Evolutionary conservation across 768 basidiomycete genomes (phyloP), one percentile per base, ranked within the genome.

Genomic region (Mycena maculata): DNA sequence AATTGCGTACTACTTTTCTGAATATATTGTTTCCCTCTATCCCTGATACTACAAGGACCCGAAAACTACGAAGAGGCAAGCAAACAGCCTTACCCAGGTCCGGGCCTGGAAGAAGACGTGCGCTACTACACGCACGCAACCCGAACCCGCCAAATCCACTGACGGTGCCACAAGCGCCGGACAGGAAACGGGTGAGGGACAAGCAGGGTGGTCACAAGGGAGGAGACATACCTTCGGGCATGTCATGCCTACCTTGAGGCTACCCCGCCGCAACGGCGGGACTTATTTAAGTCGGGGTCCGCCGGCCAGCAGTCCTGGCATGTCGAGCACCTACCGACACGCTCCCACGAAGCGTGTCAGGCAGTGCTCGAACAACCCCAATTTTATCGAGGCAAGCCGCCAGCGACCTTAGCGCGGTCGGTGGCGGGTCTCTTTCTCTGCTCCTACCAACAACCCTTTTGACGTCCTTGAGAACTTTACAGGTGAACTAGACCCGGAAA

Each of bases 11-110:
- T n/a, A n/a, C n/a, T n/a, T n/a, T n/a, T n/a, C n/a, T n/a, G n/a
- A n/a, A n/a, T n/a, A n/a, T n/a, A n/a, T n/a, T n/a, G n/a, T n/a
- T 13, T 13, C 13, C 13, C 8, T 36, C 33, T 36, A 13, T 36
- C 13, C 33, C 13, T n/a, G 13, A 13, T 36, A 13, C 6, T 36
- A 13, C n/a, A n/a, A n/a, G n/a, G 13, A 36, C 33, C 8, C 6
- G 33, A 13, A 13, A 13, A 36, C 6, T 6, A 36, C 13, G 13
- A 36, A 13, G n/a, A n/a, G n/a, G n/a, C n/a, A n/a, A n/a, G n/a
- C n/a, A n/a, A n/a, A n/a, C n/a, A n/a, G n/a, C n/a, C n/a, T 55
- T 22, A 62, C 9, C 42, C 11, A 76, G 76, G 75, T 44, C 60
- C 13, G 33, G 33, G 33, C 33, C 33, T 36, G 33, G 33, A 36